Base-by-base conservation (phyloP, 257 asterid genomes). In the Solanum corneliomulleri region DNA sequence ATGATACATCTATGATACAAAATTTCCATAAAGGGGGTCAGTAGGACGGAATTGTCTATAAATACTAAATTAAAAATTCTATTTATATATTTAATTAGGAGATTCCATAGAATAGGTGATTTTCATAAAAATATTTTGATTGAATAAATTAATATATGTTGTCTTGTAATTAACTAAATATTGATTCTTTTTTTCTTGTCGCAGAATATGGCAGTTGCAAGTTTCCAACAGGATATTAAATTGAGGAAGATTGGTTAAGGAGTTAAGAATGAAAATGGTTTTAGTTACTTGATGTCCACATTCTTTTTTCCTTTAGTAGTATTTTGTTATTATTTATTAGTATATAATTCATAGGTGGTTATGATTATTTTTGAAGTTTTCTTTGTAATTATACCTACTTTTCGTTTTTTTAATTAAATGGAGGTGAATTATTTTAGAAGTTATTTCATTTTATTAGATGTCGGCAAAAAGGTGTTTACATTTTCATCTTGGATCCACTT, bases 121-220 rank as follows among this genome's bases (percentile, higher is more conserved):
- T 5, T 35, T 35, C 39, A 35, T 35, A 35, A 35, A 35, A 35
- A 5, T 35, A 35, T 5, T 35, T 35, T 35, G 1, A 35, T 35
- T 5, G 39, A 35, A 35, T 35, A 35, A 35, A 35, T 6, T 35
- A 35, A 35, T 5, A 35, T 5, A 35, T 35, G 39, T 35, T 5
- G 39, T 35, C 39, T 35, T 35, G 39, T 35, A 35, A 35, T 42
- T 42, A 9, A 9, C 45, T 42, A 42, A 83, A 49, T 1, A 35
- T 6, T 66, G 15, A 60, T 80, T 87, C 3, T 44, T 31, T 1
- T 44, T 29, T 8, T 84, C n/a, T 29, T 23, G 49, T 88, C 91
- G 91, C 93, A 93, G 97, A 88, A 35, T 89, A 86, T 83, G 97
- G 97, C 39, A 89, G 69, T 78, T 94, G 97, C 91, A 89, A 86